Base-by-base conservation (phyloP, 1,139 yeast species). In the Spencermartinsiella ligniputridi region DNA sequence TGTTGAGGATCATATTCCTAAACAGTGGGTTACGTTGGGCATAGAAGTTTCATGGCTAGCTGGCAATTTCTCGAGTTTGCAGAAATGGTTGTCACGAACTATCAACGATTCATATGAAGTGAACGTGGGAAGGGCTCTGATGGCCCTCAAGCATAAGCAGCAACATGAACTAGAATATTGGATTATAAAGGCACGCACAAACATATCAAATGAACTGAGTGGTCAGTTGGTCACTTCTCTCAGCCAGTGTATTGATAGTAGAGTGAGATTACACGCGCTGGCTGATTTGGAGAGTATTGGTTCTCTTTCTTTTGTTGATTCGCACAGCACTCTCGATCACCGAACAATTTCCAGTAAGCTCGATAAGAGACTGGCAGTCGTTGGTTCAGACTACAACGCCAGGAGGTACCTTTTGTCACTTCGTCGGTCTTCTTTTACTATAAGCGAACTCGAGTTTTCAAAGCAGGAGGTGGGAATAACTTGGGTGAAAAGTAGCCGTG, bases 31-130 rank as follows among this genome's bases (percentile, higher is more conserved):
- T 1, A 68, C 76, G 48, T 74, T 83, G 42, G 96, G 92, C 0
- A 66, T 88, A 8, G 85, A 83, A 49, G 84, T 95, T 0, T 78
- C 96, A 0, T 78, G 87, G 54, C 71, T 78, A 25, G 70, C 81
- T 1, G 92, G 92, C 0, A 75, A 79, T 40, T 58, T 77, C 42
- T 58, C 62, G 0, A 71, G 73, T 13, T 61, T 89, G 2, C 62
- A 66, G n/a, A 69, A 71, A 40, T 88, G 96, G 95, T 58, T 75
- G 1, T 45, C 62, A 5, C 55, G 59, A 30, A 36, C 53, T 21
- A 35, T 52, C 9, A 49, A 51, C 15, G 52, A 51, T 21, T 47
- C 79, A n/a, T 75, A 83, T 20, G 81, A 75, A 43, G 80, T 80
- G 47, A 79, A 81, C 55, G 70, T 84, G 48, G 90, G 92, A 0